These are phyloP conservation scores for Jaltomata sinuosa DNA, from an alignment of 257 asterid genomes.

Conservation along the genomic window DNA sequence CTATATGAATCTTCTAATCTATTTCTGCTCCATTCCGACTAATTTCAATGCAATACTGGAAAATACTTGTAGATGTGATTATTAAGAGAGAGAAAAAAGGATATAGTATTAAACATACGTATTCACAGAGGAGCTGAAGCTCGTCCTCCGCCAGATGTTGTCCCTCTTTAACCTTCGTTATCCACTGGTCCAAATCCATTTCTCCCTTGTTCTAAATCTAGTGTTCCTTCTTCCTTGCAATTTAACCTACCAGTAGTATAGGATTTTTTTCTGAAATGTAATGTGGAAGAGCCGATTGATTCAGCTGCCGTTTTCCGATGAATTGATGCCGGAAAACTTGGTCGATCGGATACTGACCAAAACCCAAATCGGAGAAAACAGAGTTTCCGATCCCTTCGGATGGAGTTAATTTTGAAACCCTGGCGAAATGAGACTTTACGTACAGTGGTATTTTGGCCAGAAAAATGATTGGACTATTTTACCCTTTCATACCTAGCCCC, in stretches of 20 bases:
- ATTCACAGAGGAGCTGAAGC: constrained; percentile 99
- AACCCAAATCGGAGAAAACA: not conserved
- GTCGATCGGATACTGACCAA: not conserved
- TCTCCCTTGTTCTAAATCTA: not conserved
- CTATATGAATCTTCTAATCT: not conserved
- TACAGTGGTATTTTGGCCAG: not conserved
- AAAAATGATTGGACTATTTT: not conserved
- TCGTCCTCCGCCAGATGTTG: constrained; percentile 98
- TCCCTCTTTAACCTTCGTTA: constrained; percentile 88
- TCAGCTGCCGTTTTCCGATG: not conserved
- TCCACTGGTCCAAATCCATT: constrained; percentile 99
- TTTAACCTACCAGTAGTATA: not conserved
- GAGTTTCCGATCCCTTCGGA: not conserved
- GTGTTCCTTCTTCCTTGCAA: not conserved
- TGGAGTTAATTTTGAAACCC: not conserved
- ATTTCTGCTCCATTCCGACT: not conserved
- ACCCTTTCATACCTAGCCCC: not conserved
- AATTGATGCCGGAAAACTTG: not conserved
- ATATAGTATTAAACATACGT: constrained; percentile 31
- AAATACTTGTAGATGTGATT: not conserved
- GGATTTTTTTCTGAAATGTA: not conserved
- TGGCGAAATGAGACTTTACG: not conserved
- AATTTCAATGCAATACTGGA: not conserved
- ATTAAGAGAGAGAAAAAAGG: not conserved
- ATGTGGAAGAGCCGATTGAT: not conserved